Evolutionary conservation across 805 yeast species (phyloP).

Genomic region (Candida insectorum): DNA sequence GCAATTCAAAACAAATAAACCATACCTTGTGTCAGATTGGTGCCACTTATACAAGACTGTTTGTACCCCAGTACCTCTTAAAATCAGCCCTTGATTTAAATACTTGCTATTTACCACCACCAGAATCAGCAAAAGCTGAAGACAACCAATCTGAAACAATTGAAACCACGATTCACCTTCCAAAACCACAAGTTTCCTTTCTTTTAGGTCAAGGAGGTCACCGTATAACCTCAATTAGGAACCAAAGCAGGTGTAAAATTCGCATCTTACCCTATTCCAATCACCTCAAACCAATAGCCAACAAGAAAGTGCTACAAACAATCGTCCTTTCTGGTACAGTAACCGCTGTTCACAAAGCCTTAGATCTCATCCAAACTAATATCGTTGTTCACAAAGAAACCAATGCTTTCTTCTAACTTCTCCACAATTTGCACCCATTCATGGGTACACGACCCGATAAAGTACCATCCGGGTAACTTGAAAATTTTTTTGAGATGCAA

Average conservation of each 20-base stretch:
- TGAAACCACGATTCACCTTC: slow-evolving; percentile 6
- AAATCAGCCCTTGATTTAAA: too few species aligned
- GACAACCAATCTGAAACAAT: neutral
- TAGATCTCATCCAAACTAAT: slow-evolving; percentile 7
- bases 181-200: slow-evolving; percentile 19
- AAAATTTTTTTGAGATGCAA: neutral
- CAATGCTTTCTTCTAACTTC: neutral
- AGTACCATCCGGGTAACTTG: neutral
- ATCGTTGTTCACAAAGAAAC: slow-evolving; percentile 5
- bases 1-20: too few species aligned
- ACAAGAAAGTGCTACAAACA: slow-evolving; percentile 14
- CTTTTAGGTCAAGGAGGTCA: slow-evolving; percentile 25
- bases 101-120: too few species aligned
- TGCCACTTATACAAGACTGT: too few species aligned
- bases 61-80: too few species aligned
- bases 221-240: slow-evolving; percentile 19
- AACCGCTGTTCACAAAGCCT: slow-evolving; percentile 15
- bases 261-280: slow-evolving; percentile 16
- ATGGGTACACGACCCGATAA: too few species aligned
- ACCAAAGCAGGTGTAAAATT: slow-evolving; percentile 20
- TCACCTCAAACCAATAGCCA: slow-evolving; percentile 6
- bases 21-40: too few species aligned
- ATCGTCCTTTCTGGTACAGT: slow-evolving; percentile 15
- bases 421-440: neutral
- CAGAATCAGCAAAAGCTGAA: too few species aligned